Percentiles rank a stretch among this genome's conserved stretches.
These are phyloP conservation scores for Pinguiococcus pyrenoidosus DNA, from an alignment of 108 stramenopile genomes.

Conservation along the genomic window DNA sequence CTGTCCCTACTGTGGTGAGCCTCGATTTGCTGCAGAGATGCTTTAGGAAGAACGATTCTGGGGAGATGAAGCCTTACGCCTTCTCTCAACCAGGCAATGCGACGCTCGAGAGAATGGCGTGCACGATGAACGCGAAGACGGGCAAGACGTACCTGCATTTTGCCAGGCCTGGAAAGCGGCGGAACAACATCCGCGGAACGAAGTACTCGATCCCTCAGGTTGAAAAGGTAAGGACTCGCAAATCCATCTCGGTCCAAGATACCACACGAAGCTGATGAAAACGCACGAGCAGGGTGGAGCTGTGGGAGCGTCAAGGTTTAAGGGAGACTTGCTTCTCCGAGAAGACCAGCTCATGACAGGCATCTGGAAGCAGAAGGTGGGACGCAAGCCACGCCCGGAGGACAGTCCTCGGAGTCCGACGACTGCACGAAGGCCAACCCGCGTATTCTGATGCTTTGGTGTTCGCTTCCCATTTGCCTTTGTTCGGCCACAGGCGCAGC, in stretches of 20 bases:
- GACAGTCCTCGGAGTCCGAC: no score
- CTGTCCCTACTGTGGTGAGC: not conserved
- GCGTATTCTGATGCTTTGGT: no score
- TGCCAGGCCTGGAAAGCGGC: constrained; percentile 51
- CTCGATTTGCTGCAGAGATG: constrained; percentile 3
- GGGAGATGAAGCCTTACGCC: constrained; percentile 5
- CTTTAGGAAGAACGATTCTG: constrained; percentile 16
- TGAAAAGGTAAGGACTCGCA: constrained; percentile 44
- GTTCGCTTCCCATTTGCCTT: no score
- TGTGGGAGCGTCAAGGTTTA: not conserved
- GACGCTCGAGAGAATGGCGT: constrained; percentile 63
- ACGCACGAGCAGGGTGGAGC: not conserved
- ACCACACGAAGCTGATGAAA: constrained; percentile 68
- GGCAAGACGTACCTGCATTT: constrained; percentile 72
- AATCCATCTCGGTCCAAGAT: no score
- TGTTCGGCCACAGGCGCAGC: no score
- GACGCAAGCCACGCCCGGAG: no score
- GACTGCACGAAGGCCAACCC: constrained; percentile 59
- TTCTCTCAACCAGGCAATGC: constrained; percentile 47
- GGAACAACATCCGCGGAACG: constrained; percentile 63
- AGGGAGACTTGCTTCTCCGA: constrained; percentile 27
- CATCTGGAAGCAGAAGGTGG: constrained; percentile 82
- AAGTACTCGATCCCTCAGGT: constrained; percentile 83
- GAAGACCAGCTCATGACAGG: constrained; percentile 93
- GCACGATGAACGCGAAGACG: constrained; percentile 69